A percentile compares a stretch with the other conserved stretches of the same genome.
Conservation (phyloP, 805 yeast genomes). For the Jamesozyma spencerorum region DNA sequence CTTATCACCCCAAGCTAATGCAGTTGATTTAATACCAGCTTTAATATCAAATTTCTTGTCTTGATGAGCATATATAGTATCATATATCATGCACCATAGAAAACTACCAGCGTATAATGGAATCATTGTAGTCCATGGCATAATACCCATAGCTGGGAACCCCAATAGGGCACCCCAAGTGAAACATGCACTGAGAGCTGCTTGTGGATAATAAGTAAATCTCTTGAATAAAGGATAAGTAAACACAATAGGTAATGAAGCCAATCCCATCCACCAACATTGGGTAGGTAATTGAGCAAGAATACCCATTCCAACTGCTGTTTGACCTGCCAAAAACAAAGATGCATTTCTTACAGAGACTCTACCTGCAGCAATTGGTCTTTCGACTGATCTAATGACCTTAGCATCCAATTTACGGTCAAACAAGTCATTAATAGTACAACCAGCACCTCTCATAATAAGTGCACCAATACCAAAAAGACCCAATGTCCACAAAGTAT, state of each 20-base stretch:
- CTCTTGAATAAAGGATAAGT: constrained; percentile 90
- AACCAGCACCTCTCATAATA: constrained; percentile 96
- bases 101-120: constrained; percentile 71
- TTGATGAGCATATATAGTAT: constrained; percentile 95
- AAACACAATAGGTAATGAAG: constrained; percentile 68
- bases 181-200: constrained; percentile 68
- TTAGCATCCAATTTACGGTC: constrained; percentile 76
- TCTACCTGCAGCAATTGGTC: constrained; percentile 90
- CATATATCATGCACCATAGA: constrained; percentile 93
- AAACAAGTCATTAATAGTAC: constrained; percentile 84
- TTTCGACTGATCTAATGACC: constrained; percentile 77
- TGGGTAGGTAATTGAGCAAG: constrained; percentile 65
- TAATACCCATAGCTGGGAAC: constrained; percentile 90
- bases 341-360: constrained; percentile 64
- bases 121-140: constrained; percentile 65
- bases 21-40: constrained; percentile 93
- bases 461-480: constrained; percentile 78
- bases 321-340: constrained; percentile 61
- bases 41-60: constrained; percentile 79
- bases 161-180: constrained; percentile 94
- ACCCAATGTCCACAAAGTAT: constrained; percentile 52
- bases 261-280: constrained; percentile 75
- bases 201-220: constrained; percentile 93
- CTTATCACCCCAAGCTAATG: constrained; percentile 79
- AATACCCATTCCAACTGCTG: constrained; percentile 63